Conservation (phyloP, 2,329 filamentous ascomycete genomes). For the Clonostachys byssicola region DNA sequence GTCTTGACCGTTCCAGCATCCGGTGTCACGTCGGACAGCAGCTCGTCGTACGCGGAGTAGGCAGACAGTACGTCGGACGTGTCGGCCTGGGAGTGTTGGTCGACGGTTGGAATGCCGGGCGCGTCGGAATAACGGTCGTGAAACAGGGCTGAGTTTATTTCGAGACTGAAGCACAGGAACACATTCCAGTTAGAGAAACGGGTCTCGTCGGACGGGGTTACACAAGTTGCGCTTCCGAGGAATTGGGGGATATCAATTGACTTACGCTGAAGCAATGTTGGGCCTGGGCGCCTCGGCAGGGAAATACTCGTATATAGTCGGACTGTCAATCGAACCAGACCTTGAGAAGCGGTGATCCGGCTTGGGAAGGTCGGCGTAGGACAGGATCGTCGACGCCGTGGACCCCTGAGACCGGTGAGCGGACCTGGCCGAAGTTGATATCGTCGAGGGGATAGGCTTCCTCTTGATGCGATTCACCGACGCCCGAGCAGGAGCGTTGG, state of each 20-base stretch:
- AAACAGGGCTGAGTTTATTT: conserved; percentile 5
- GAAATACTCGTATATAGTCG: conserved; percentile 55
- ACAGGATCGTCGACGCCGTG: conserved; percentile 7
- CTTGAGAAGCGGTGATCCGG: conserved; percentile 52
- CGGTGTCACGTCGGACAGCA: conserved; percentile 25
- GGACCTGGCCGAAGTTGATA: conserved; percentile 40
- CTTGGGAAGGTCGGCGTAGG: conserved; percentile 34
- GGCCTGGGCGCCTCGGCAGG: too few species aligned
- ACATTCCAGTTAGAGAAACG: conserved; percentile 17
- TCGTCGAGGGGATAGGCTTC: conserved; percentile 54
- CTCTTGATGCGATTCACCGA: conserved; percentile 41
- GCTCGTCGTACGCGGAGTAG: conserved; percentile 38
- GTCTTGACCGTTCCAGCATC: conserved; percentile 1
- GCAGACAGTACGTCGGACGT: conserved; percentile 35
- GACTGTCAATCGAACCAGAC: conserved; percentile 53
- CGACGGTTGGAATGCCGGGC: conserved; percentile 31
- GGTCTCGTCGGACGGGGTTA: too few species aligned
- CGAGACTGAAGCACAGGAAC: conserved; percentile 12
- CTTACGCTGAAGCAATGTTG: background rate
- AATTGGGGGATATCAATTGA: background rate
- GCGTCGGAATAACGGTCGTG: conserved; percentile 13
- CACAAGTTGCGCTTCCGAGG: conserved; percentile 2
- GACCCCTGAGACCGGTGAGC: conserved; percentile 21
- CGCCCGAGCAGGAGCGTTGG: conserved; percentile 8
- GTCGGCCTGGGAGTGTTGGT: conserved; percentile 36